A percentile compares a stretch with the other conserved stretches of the same genome.
phyloP scores from a whole-genome alignment of 2,329 filamentous ascomycete genomes.

The Neurospora crassa region DNA sequence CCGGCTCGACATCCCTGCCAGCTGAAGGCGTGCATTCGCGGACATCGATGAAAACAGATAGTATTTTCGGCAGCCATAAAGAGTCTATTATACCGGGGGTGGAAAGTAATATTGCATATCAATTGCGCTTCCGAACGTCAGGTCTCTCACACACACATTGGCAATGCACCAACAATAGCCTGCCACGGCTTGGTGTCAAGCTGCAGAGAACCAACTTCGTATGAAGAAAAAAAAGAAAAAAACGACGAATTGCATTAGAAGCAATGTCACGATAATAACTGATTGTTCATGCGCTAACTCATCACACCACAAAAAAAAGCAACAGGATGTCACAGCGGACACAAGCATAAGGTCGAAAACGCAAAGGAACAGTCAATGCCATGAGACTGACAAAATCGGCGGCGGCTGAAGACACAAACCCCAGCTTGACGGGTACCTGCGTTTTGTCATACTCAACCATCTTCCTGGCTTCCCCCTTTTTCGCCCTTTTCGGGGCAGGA shows the following conservation, averaged over 20 bases:
- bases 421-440: neutral
- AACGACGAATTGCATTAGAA: too few species aligned
- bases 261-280: neutral
- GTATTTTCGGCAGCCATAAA: neutral
- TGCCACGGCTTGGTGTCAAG: neutral
- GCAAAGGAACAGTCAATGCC: neutral
- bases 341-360: neutral
- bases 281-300: neutral
- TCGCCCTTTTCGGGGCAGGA: neutral
- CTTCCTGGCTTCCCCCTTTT: neutral
- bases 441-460: neutral
- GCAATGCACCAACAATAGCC: neutral
- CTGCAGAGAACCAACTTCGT: neutral
- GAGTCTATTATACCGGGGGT: neutral
- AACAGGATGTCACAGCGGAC: neutral
- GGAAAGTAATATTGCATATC: neutral
- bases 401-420: neutral
- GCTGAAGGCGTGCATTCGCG: neutral
- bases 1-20: neutral
- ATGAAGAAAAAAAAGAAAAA: neutral
- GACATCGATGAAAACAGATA: neutral
- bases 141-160: neutral
- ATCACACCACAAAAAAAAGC: neutral
- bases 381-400: neutral
- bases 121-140: neutral